phyloP scores from a whole-genome alignment of 768 basidiomycete species.

The Panaeolus cyanescens region DNA sequence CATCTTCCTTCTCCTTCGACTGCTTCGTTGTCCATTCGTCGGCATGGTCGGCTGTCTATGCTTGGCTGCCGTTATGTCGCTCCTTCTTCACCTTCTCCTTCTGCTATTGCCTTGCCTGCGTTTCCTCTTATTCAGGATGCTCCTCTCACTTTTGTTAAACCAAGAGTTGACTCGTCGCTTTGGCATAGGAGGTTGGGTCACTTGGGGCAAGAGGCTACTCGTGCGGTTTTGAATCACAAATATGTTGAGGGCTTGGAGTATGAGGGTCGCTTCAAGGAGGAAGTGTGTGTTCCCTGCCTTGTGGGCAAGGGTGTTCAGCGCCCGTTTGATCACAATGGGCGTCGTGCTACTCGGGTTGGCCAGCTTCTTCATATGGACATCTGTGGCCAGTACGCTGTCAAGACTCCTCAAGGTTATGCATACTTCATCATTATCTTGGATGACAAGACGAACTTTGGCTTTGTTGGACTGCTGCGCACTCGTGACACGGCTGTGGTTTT shows the following conservation, averaged over 20 bases:
- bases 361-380: too few species aligned
- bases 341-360: constrained; percentile 10
- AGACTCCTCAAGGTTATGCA: constrained; percentile 10
- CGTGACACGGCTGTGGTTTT: too few species aligned
- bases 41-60: background rate
- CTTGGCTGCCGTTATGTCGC: too few species aligned
- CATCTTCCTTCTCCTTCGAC: background rate
- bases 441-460: too few species aligned
- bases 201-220: constrained; percentile 1
- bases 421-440: constrained; percentile 21
- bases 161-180: background rate
- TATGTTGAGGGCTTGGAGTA: background rate
- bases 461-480: too few species aligned
- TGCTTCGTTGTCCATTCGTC: background rate
- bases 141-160: background rate
- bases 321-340: constrained; percentile 5
- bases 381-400: constrained; percentile 24
- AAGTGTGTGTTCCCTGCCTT: too few species aligned
- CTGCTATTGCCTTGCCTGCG: background rate
- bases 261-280: too few species aligned
- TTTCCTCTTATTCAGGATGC: too few species aligned
- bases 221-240: constrained; percentile 1
- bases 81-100: constrained; percentile 3
- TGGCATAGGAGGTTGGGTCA: too few species aligned
- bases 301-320: constrained; percentile 11